Base-by-base conservation (phyloP, 164 flowering plant species). In the Umbellularia californica region DNA sequence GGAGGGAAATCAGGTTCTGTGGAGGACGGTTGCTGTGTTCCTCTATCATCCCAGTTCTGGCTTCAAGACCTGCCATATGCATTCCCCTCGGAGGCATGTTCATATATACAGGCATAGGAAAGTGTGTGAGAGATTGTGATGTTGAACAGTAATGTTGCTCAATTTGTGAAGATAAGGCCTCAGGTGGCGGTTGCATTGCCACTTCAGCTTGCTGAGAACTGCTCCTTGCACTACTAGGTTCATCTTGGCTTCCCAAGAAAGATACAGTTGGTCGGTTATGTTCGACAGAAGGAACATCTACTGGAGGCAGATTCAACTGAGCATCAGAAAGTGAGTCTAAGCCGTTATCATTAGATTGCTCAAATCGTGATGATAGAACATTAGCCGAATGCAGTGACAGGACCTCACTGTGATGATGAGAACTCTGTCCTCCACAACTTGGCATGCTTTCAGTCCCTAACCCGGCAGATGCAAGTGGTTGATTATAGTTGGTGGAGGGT, bases 91-190 rank as follows among this genome's bases (percentile, higher is more conserved):
- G 79, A 73, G 60, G 65, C 25, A 24, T 67, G 50, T 68, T 74
- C 50, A 24, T 30, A 2, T 71, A 74, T 2, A 23, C 5, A 4
- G 30, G 33, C 13, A 33, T 64, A 4, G 23, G 35, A 47, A 72
- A 23, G 69, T 27, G 47, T 62, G 24, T 10, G 25, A 64, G 72
- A 73, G 81, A 65, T 28, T 68, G 80, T 15, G 30, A 15, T 68
- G 35, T 35, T 28, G 74, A 77, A 72, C 76, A 77, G 81, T 75
- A 77, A 35, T 76, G 58, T 50, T 64, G 70, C 76, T 73, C 79
- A 51, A 27, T 63, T 63, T 65, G 67, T 24, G 62, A 50, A 24
- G 58, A 17, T 13, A 51, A 41, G 64, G 58, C 63, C 65, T 67
- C 82, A 13, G 65, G 62, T 24, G 51, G 72, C 50, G 22, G 74